Evolutionary conservation across 305 asterid genomes (phyloP).

Genomic region (Caryopteris hybrid): DNA sequence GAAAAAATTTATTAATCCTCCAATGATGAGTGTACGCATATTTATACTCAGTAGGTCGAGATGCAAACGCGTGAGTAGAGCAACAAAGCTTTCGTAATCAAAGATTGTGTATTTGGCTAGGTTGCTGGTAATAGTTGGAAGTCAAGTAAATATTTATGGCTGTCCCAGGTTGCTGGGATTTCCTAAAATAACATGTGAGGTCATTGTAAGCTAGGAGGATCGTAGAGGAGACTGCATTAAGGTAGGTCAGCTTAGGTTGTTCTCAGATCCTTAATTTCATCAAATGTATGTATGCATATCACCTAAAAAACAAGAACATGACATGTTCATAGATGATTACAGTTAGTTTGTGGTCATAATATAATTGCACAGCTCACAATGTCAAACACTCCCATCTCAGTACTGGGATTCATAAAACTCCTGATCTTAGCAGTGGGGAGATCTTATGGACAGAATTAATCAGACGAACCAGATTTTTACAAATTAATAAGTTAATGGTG

Average conservation of each 20-base stretch:
- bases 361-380: not conserved
- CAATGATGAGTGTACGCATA: not conserved
- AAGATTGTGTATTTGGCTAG: constrained; percentile 22
- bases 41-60: not conserved
- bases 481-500: too few relatives aligned
- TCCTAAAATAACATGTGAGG: constrained; percentile 9
- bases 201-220: constrained; percentile 23
- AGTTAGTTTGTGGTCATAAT: not conserved
- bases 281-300: not conserved
- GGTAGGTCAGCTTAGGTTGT: constrained; percentile 11
- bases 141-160: constrained; percentile 31
- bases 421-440: not conserved
- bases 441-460: not conserved
- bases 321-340: not conserved
- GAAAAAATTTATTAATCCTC: not conserved
- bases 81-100: constrained; percentile 3
- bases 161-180: constrained; percentile 19
- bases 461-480: too few relatives aligned
- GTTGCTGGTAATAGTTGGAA: constrained; percentile 22
- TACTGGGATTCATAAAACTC: not conserved
- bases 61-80: not conserved
- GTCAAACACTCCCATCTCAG: not conserved
- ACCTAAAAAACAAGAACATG: not conserved
- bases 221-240: constrained; percentile 22
- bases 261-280: not conserved